Percentiles rank a stretch among this genome's conserved stretches.
These are phyloP conservation scores for Mycena crocata DNA, from an alignment of 768 basidiomycete genomes.

Conservation along the genomic window DNA sequence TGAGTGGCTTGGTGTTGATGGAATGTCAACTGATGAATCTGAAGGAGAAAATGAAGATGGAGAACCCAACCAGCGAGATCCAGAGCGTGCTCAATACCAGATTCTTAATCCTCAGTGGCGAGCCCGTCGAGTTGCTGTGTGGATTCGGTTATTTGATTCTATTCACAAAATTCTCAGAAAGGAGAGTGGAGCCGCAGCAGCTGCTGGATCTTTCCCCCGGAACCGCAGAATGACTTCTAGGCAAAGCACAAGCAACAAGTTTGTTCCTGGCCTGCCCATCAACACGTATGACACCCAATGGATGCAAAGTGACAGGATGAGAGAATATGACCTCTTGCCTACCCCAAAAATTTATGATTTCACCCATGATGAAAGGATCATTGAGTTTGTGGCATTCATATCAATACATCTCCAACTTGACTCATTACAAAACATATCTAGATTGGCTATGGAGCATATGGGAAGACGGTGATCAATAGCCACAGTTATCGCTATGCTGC, in stretches of 20 bases:
- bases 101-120: conserved; percentile 31
- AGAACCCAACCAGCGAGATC: too few species aligned
- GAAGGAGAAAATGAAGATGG: conserved; percentile 30
- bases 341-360: too few species aligned
- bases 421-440: too few species aligned
- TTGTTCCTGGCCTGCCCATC: conserved; percentile 29
- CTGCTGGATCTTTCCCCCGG: conserved; percentile 28
- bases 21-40: conserved; percentile 41
- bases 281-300: not conserved
- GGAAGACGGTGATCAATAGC: too few species aligned
- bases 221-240: not conserved
- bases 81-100: not conserved
- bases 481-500: too few species aligned
- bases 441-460: too few species aligned
- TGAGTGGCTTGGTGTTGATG: conserved; percentile 34
- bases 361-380: too few species aligned
- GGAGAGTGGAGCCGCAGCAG: not conserved
- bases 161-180: conserved; percentile 23
- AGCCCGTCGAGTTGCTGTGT: conserved; percentile 25
- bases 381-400: too few species aligned
- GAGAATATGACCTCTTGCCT: not conserved
- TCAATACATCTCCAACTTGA: too few species aligned
- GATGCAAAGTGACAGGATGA: not conserved
- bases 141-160: conserved; percentile 35
- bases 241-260: conserved; percentile 15